A percentile compares a stretch with the other conserved stretches of the same genome.
Conservation (phyloP, 2,329 filamentous ascomycete species). For the Cercospora zeae-maydis region DNA sequence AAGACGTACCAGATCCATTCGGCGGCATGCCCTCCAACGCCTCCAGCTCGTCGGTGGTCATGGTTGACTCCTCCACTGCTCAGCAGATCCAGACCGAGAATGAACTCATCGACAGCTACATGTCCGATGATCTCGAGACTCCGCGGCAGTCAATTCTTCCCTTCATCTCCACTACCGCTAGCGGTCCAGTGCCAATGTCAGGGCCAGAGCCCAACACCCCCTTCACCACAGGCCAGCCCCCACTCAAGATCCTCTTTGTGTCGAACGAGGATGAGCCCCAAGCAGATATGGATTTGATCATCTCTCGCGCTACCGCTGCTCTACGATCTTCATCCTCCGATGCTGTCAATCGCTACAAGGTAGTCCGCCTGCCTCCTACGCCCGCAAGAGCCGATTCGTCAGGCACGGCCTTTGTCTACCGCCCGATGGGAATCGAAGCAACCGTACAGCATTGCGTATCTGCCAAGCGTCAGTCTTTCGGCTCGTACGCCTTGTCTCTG, state of each 20-base stretch:
- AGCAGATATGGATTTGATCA: slow-evolving; percentile 17
- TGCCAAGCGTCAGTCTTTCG: slow-evolving; percentile 9
- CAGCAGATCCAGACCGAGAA: slow-evolving; percentile 25
- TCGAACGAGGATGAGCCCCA: slow-evolving; percentile 5
- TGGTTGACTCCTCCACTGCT: slow-evolving; percentile 5
- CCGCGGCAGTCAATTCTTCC: slow-evolving; percentile 32
- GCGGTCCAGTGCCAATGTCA: not conserved
- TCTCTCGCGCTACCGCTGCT: slow-evolving; percentile 15
- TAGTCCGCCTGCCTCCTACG: slow-evolving; percentile 21
- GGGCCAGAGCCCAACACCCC: not conserved
- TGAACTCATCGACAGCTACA: slow-evolving; percentile 30
- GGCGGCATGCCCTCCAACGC: not conserved
- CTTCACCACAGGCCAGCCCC: not conserved
- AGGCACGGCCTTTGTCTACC: slow-evolving; percentile 18
- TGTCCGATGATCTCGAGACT: slow-evolving; percentile 34
- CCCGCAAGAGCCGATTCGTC: slow-evolving; percentile 18
- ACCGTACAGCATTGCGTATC: slow-evolving; percentile 25
- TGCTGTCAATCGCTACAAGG: slow-evolving; percentile 1
- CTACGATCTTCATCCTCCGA: slow-evolving; percentile 8
- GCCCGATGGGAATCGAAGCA: slow-evolving; percentile 17
- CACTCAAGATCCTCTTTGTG: slow-evolving; percentile 22
- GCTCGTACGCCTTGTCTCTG: slow-evolving; percentile 15
- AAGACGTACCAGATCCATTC: not conserved
- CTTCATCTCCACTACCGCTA: not conserved
- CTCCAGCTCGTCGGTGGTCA: not conserved